A percentile compares a stretch with the other conserved stretches of the same genome.
Evolutionary conservation across 441 rosid genomes (phyloP).

Genomic region (Eutrema salsugineum): DNA sequence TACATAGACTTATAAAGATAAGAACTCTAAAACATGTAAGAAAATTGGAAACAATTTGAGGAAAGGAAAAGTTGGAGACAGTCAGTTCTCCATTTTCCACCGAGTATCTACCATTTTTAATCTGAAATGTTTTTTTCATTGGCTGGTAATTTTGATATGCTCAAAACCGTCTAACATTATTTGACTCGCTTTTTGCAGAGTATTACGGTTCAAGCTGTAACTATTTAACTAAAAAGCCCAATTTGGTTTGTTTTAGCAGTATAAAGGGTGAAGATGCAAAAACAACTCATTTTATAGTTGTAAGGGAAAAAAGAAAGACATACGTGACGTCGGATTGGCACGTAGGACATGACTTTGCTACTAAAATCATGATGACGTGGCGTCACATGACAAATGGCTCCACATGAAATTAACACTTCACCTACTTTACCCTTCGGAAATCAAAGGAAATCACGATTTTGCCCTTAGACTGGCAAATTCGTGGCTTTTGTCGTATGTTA

Average conservation of each 20-base stretch:
- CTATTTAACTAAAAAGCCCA: neutral
- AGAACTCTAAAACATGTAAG: neutral
- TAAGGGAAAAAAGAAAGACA: neutral
- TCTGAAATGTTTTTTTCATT: neutral
- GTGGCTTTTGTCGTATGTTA: conserved; percentile 13
- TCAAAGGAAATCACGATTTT: neutral
- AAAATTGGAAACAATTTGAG: no score
- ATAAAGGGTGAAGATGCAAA: neutral
- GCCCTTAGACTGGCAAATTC: neutral
- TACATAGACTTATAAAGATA: neutral
- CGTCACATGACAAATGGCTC: conserved; percentile 12
- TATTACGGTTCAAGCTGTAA: neutral
- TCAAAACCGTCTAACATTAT: neutral
- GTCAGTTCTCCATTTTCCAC: neutral
- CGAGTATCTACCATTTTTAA: no score
- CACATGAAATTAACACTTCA: conserved; percentile 12
- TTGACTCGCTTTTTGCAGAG: neutral
- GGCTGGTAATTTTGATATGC: neutral
- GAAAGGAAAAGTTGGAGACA: no score
- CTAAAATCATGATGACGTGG: conserved; percentile 13
- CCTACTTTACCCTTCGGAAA: conserved; percentile 2
- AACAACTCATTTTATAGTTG: neutral
- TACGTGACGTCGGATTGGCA: conserved; percentile 17
- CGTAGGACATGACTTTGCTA: conserved; percentile 18
- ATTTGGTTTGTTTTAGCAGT: neutral